Conservation (phyloP, 2,329 filamentous ascomycete species). For the Chaetomium globosum region DNA sequence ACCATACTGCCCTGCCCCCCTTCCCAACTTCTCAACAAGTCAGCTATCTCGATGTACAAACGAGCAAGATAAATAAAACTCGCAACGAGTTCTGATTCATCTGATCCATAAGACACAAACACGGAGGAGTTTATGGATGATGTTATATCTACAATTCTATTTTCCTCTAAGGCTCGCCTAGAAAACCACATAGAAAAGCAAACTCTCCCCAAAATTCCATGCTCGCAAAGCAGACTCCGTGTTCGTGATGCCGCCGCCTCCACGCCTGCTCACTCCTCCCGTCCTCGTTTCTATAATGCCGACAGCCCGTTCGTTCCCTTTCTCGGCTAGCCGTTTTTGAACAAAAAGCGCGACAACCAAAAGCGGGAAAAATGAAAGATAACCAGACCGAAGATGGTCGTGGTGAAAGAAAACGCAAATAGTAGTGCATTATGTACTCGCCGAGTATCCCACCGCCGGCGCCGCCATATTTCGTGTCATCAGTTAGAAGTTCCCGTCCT, state of each 20-base stretch:
- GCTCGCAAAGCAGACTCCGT: conserved; percentile 1
- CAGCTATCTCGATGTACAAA: not conserved
- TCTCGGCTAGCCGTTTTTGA: not conserved
- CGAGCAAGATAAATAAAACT: not conserved
- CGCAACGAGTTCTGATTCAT: not conserved
- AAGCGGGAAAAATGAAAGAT: not conserved
- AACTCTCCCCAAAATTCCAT: conserved; percentile 5
- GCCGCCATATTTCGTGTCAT: conserved; percentile 10
- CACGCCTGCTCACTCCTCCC: not conserved
- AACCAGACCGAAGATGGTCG: not conserved
- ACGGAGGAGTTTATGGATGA: not conserved
- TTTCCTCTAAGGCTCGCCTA: not conserved
- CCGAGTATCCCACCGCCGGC: conserved; percentile 5
- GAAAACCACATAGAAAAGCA: not conserved
- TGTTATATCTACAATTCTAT: not conserved
- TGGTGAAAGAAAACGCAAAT: not conserved
- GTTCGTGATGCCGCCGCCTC: conserved; percentile 4
- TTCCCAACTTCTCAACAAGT: not conserved
- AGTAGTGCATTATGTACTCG: conserved; percentile 27
- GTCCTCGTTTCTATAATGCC: conserved; percentile 5
- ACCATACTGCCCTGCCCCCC: no score
- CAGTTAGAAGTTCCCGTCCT: conserved; percentile 4
- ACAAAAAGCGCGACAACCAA: not conserved
- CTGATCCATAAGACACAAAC: not conserved
- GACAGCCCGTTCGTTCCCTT: not conserved